phyloP scores from a whole-genome alignment of 176 grass and related monocot genomes.

The Bolboschoenus planiculmis region DNA sequence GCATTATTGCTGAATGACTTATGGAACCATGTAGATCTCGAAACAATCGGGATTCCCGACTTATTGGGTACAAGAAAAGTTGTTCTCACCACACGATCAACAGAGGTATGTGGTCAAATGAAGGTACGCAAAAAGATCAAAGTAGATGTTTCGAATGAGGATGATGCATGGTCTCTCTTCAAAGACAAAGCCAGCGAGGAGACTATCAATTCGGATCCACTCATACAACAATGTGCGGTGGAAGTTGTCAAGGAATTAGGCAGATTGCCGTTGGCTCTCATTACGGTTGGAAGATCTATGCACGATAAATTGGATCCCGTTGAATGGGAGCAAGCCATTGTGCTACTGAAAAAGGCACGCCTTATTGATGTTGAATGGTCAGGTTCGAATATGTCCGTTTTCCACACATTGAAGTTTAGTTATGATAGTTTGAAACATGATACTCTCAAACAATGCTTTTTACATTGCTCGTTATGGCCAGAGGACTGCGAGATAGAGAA shows the following conservation, averaged over 20 bases:
- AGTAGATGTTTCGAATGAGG: background rate
- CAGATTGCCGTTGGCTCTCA: constrained; percentile 50
- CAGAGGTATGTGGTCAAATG: background rate
- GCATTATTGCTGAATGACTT: background rate
- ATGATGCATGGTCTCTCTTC: constrained; percentile 25
- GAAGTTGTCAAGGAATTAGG: background rate
- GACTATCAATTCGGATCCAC: constrained; percentile 4
- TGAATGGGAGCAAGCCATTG: constrained; percentile 35
- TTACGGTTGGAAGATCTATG: constrained; percentile 46
- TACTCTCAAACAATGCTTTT: constrained; percentile 33
- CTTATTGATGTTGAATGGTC: constrained; percentile 14
- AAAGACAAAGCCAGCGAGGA: constrained; percentile 29
- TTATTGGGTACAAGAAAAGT: background rate
- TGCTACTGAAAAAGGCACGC: constrained; percentile 19
- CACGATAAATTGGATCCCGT: constrained; percentile 22
- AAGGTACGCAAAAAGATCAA: background rate
- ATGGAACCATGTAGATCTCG: background rate
- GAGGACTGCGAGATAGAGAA: constrained; percentile 41
- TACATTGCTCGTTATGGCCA: constrained; percentile 47
- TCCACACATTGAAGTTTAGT: constrained; percentile 44
- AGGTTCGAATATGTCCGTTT: background rate
- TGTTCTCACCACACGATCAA: background rate
- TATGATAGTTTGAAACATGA: constrained; percentile 40
- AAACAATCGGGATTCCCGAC: background rate
- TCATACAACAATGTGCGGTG: background rate